phyloP scores from a whole-genome alignment of 2,329 filamentous ascomycete species.

The Bipolaris gigantea region DNA sequence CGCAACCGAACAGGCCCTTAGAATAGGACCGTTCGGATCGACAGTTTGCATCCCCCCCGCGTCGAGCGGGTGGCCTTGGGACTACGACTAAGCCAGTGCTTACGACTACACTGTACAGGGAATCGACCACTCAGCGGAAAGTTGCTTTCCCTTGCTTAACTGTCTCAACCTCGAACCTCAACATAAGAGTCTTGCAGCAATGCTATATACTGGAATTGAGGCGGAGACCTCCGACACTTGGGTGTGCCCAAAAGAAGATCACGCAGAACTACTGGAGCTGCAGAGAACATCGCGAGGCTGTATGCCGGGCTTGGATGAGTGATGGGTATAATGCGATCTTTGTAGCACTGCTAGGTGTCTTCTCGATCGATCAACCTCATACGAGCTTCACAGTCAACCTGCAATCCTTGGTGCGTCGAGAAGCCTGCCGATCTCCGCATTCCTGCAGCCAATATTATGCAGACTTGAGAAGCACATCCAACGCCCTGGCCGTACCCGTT shows the following conservation, averaged over 20 bases:
- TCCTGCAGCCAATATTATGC: background rate
- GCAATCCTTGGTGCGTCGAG: background rate
- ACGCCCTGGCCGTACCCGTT: background rate
- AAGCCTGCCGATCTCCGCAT: background rate
- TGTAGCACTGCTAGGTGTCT: background rate
- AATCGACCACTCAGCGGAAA: background rate
- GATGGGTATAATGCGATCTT: background rate
- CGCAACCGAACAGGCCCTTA: too few species aligned
- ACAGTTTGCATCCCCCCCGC: background rate
- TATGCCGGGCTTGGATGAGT: background rate
- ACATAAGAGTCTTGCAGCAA: background rate
- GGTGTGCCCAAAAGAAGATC: background rate
- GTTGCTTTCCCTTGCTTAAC: background rate
- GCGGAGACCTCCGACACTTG: background rate
- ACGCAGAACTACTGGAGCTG: background rate
- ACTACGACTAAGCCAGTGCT: background rate
- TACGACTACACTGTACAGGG: background rate
- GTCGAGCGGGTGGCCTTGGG: constrained; percentile 1
- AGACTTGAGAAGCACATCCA: background rate
- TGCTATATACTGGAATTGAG: background rate
- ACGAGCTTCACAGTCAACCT: background rate
- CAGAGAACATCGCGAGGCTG: background rate
- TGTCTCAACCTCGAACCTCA: background rate
- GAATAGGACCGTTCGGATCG: constrained; percentile 7
- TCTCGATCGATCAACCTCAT: background rate